A percentile compares a stretch with the other conserved stretches of the same genome.
phyloP scores from a whole-genome alignment of 2,329 filamentous ascomycete species.

The Byssothecium circinans region DNA sequence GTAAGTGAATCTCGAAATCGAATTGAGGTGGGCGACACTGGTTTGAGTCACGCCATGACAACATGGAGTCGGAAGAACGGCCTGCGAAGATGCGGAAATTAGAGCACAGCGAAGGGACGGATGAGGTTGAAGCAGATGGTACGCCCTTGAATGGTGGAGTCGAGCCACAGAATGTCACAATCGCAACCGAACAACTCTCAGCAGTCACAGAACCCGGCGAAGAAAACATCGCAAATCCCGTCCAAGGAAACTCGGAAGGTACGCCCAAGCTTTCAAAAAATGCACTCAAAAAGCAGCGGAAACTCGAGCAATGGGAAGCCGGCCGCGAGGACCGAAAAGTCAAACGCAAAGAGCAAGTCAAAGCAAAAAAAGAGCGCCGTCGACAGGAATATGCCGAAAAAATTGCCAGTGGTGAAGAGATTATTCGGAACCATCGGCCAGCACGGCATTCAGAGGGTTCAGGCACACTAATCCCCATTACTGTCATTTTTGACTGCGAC shows the following conservation, averaged over 20 bases:
- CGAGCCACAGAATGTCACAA: background rate
- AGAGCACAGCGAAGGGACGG: constrained; percentile 33
- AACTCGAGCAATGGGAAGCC: constrained; percentile 74
- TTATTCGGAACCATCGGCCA: constrained; percentile 17
- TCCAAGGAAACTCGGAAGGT: background rate
- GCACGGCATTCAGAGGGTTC: constrained; percentile 25
- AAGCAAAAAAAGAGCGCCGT: constrained; percentile 56
- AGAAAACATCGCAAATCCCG: background rate
- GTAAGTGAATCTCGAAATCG: background rate
- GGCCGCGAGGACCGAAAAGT: constrained; percentile 61
- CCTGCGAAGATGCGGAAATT: constrained; percentile 60
- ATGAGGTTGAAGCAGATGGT: background rate
- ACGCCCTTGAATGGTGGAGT: background rate
- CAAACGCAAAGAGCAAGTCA: constrained; percentile 60
- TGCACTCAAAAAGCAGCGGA: constrained; percentile 76
- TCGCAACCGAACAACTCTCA: background rate
- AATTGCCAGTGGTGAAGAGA: constrained; percentile 24
- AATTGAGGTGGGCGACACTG: background rate
- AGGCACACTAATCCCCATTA: constrained; percentile 69
- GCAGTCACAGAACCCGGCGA: constrained; percentile 4
- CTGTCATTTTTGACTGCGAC: constrained; percentile 85
- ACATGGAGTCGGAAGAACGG: constrained; percentile 60
- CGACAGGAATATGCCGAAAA: constrained; percentile 48
- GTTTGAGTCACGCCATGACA: constrained; percentile 5
- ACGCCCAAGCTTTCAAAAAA: constrained; percentile 71